Conservation (phyloP, 1,284 basidiomycete species). For the Melampsora occidentalis region DNA sequence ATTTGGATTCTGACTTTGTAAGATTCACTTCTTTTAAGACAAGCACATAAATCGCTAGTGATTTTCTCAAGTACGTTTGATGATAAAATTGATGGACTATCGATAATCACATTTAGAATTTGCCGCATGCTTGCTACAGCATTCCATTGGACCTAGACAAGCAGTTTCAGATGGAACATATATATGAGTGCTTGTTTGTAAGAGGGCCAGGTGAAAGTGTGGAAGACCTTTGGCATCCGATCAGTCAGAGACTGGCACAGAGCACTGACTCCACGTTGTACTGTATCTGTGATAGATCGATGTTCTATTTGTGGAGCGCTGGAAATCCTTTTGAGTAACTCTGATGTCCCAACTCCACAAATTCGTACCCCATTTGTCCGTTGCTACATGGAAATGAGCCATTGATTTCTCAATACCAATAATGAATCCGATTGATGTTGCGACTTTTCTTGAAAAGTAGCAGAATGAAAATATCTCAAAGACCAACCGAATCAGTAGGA, state of each 20-base stretch:
- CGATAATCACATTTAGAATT: conserved; percentile 2
- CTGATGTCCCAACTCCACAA: background rate
- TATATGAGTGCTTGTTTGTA: background rate
- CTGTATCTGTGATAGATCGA: background rate
- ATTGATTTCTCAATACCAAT: too few species aligned
- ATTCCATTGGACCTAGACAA: conserved; percentile 40
- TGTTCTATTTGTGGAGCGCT: background rate
- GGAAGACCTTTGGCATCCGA: conserved; percentile 3
- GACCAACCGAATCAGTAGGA: background rate
- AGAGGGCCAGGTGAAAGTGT: background rate
- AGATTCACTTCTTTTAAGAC: conserved; percentile 10
- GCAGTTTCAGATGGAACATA: background rate
- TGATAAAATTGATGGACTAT: background rate
- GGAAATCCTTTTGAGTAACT: background rate
- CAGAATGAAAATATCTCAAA: background rate
- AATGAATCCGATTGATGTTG: too few species aligned
- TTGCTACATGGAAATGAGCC: background rate
- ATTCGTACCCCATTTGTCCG: background rate
- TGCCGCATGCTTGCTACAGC: conserved; percentile 18
- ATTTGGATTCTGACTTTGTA: conserved; percentile 41
- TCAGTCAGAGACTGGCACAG: background rate
- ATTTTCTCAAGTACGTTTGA: background rate
- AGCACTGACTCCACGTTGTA: background rate
- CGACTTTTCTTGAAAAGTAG: too few species aligned
- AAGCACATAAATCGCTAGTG: background rate